Evolutionary conservation across 257 asterid species (phyloP), one percentile per base, ranked within the genome.

Genomic region (Galeopsis tetrahit): DNA sequence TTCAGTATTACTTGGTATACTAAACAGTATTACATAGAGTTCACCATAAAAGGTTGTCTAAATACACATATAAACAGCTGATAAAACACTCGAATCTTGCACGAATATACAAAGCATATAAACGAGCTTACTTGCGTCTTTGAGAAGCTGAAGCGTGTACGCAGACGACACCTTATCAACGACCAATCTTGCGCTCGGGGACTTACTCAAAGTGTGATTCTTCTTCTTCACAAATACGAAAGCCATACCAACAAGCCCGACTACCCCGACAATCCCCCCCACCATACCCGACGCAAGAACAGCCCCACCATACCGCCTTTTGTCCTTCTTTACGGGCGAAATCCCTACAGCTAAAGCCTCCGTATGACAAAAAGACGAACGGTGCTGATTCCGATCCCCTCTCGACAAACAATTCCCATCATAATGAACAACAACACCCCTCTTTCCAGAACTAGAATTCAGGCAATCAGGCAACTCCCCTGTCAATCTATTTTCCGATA

Each of bases 281-380:
- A 79, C 89, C 85, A 85, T 78, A 66, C 90, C 78, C 7, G 91
- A 86, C 8, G 89, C 97, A 77, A 87, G 66, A 59, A 87, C 87
- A 1, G 64, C 88, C 84, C 65, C 82, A 49, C 80, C 81, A 53
- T 75, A 10, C 5, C 48, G 44, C 69, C 75, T 76, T 59, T 70
- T 83, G 56, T 59, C 82, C 70, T 66, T 66, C 31, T 68, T 73
- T 0, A 13, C 57, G n/a, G 93, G 91, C n/a, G 78, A 77, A 49
- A 93, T 80, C 21, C 84, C 82, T 2, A 93, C 98, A 35, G 98
- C 96, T 78, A 90, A 76, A 75, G 97, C 98, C 74, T 93, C 96
- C 49, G 66, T 81, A 46, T 82, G 93, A 36, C 98, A 93, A 57
- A 83, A 90, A 0, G 88, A 44, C 28, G 58, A 70, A 17, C 88